Evolutionary conservation across 495 filamentous ascomycete species (phyloP), one percentile per base, ranked within the genome.

Genomic region (Penicillium crystallinum): DNA sequence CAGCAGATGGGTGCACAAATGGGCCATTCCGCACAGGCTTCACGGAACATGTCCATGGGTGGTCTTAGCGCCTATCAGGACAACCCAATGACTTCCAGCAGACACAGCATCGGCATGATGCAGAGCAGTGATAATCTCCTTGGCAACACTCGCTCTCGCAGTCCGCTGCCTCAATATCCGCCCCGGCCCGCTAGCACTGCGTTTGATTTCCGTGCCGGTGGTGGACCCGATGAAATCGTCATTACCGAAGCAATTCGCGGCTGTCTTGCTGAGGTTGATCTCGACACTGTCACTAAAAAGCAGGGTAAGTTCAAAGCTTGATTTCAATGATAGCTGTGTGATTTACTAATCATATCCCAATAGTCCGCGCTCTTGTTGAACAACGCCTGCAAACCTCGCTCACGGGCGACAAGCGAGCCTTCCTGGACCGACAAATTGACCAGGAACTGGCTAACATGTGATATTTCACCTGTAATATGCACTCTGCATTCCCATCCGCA

Each of bases 241-340:
- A 97, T 98, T 50, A 75, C 87, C 36, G 89, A 95, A 46, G 86
- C 87, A 10, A 89, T 97, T 53, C 87, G 89, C 57, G 68, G 74
- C 43, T 90, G 90, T 62, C 73, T 98, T 53, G 72, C 79, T n/a
- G 92, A 96, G 62, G 91, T 96, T 2, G 91, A 98, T 71, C 72
- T 98, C 18, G 93, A 98, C 66, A 91, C 78, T 14, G 90, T 98
- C 29, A 98, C 93, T 15, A 98, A 98, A 83, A 98, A 97, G 73
- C 93, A 97, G 77, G 77, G 84, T 77, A 72, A 72, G 73, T 67
- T 38, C 25, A 38, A 10, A 37, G 17, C 29, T 19, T 35, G 1
- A 34, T 34, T 14, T 23, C 9, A 9, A 33, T 17, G 4, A 14
- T 49, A 12, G 33, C 7, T 14, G 4, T 35, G 11, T 15, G 38